Evolutionary conservation across 2,329 filamentous ascomycete species (phyloP).

Genomic region (Hypoxylon sp.): DNA sequence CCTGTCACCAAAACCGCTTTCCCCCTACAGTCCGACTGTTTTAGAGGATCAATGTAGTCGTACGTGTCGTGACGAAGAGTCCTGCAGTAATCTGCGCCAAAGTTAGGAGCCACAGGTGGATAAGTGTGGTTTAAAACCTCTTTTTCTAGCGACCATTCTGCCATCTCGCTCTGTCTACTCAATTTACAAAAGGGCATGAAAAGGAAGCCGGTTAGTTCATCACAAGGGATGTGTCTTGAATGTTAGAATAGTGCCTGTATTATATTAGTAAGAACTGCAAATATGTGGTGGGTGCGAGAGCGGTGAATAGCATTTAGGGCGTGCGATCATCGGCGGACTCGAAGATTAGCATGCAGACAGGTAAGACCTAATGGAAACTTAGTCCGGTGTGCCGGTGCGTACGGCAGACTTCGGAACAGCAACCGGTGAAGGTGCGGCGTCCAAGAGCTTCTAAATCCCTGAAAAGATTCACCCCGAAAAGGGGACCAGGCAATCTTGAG

Average conservation of each 20-base stretch:
- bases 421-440: too few relatives aligned
- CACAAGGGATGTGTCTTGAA: neutral
- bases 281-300: neutral
- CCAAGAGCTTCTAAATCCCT: neutral
- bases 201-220: neutral
- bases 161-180: slow-evolving; percentile 17
- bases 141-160: slow-evolving; percentile 14
- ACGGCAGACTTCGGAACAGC: too few relatives aligned
- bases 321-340: slow-evolving; percentile 9
- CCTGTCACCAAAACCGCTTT: slow-evolving; percentile 65
- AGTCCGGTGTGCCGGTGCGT: too few relatives aligned
- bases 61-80: slow-evolving; percentile 65
- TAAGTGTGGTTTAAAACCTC: slow-evolving; percentile 27
- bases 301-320: neutral
- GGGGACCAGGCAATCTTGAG: neutral
- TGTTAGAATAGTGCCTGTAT: neutral
- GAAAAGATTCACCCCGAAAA: neutral
- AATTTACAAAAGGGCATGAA: neutral
- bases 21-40: slow-evolving; percentile 54
- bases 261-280: neutral
- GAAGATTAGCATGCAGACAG: neutral
- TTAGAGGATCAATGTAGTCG: slow-evolving; percentile 59
- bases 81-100: slow-evolving; percentile 45
- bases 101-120: slow-evolving; percentile 35
- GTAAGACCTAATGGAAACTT: neutral